phyloP scores from a whole-genome alignment of 371 early-diverging fungal species.

The Mycotypha africana region DNA sequence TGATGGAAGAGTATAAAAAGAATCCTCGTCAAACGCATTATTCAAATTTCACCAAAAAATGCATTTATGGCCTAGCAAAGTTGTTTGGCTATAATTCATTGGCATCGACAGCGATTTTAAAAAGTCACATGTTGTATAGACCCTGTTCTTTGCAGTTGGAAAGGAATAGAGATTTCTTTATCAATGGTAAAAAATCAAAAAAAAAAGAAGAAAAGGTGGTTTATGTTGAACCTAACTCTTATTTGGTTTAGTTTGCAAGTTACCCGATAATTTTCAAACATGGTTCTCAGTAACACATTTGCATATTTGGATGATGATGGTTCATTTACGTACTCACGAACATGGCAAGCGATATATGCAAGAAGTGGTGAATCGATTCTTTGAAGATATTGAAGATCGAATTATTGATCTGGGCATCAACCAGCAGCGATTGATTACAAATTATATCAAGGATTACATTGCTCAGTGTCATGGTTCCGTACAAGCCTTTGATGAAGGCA shows the following conservation, averaged over 20 bases:
- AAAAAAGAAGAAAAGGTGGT: no score
- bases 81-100: constrained; percentile 52
- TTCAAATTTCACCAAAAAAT: constrained; percentile 34
- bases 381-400: constrained; percentile 81
- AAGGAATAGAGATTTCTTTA: constrained; percentile 50
- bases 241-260: constrained; percentile 64
- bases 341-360: constrained; percentile 78
- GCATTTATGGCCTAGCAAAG: constrained; percentile 45
- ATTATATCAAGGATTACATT: constrained; percentile 74
- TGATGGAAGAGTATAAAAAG: no score
- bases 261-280: constrained; percentile 89
- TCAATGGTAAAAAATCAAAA: constrained; percentile 46
- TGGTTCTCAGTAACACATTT: constrained; percentile 91
- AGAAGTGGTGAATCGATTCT: constrained; percentile 83
- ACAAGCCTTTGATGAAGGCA: constrained; percentile 92
- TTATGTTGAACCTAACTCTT: no score
- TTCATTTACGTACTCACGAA: constrained; percentile 68
- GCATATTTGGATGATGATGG: constrained; percentile 93
- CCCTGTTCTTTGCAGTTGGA: constrained; percentile 48
- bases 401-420: constrained; percentile 66
- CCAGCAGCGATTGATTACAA: constrained; percentile 64
- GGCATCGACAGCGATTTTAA: constrained; percentile 51
- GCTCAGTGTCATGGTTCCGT: constrained; percentile 86
- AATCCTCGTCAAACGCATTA: no score
- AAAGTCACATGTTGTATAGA: constrained; percentile 49